These are phyloP conservation scores for Cytospora chrysosperma DNA, from an alignment of 2,329 filamentous ascomycete genomes.

Conservation along the genomic window DNA sequence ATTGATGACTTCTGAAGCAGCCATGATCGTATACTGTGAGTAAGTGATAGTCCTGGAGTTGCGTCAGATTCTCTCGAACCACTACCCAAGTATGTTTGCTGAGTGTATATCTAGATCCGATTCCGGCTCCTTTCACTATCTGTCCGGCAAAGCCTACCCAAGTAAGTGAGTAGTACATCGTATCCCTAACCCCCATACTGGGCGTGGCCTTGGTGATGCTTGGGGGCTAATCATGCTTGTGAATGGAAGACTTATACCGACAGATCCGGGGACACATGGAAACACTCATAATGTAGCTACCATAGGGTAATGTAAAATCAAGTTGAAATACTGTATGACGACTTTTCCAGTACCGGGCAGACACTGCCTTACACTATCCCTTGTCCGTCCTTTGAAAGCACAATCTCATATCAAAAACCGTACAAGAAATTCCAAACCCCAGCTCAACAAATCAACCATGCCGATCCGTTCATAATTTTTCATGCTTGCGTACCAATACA, in stretches of 20 bases:
- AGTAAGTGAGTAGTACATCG: too few species aligned
- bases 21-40: background rate
- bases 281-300: background rate
- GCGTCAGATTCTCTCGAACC: background rate
- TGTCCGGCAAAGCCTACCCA: background rate
- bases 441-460: background rate
- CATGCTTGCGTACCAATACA: background rate
- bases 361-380: background rate
- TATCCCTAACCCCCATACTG: background rate
- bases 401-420: background rate
- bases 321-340: background rate
- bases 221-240: too few species aligned
- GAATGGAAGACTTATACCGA: background rate
- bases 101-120: background rate
- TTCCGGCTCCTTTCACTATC: background rate
- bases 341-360: background rate
- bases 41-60: background rate
- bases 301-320: background rate
- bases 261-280: background rate
- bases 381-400: background rate
- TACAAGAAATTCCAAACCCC: background rate
- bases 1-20: conserved; percentile 31
- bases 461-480: background rate
- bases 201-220: too few species aligned
- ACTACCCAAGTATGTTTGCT: background rate